Percentiles rank a stretch among this genome's conserved stretches.
Evolutionary conservation across 768 basidiomycete genomes (phyloP).

Genomic region (Xerocomus potaroensis): DNA sequence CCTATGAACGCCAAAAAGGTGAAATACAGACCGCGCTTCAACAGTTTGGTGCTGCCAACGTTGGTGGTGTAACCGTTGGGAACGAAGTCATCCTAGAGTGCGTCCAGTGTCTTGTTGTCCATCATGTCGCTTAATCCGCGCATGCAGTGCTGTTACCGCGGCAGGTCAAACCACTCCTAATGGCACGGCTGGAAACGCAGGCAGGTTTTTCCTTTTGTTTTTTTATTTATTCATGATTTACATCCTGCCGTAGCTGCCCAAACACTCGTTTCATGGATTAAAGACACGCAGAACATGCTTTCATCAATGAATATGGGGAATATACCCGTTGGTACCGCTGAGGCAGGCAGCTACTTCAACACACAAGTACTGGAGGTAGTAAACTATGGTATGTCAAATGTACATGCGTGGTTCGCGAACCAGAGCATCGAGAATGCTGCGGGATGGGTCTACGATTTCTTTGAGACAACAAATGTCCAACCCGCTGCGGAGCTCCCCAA

Average conservation of each 20-base stretch:
- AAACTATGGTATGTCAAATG: conserved; percentile 85
- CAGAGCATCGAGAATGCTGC: conserved; percentile 63
- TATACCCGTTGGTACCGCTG: conserved; percentile 73
- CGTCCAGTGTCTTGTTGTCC: conserved; percentile 14
- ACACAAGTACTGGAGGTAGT: conserved; percentile 55
- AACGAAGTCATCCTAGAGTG: conserved; percentile 88
- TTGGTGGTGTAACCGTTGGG: conserved; percentile 84
- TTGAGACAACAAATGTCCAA: conserved; percentile 58
- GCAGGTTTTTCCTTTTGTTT: conserved; percentile 3
- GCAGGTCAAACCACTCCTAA: conserved; percentile 54
- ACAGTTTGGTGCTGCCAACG: conserved; percentile 71
- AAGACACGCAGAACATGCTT: conserved; percentile 59
- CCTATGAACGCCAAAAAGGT: conserved; percentile 71
- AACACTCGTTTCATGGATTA: conserved; percentile 62
- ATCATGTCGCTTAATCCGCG: conserved; percentile 1
- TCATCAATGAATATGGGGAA: conserved; percentile 52
- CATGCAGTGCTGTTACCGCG: conserved; percentile 52
- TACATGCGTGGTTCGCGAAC: conserved; percentile 94
- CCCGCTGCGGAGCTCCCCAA: conserved; percentile 59
- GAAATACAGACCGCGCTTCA: conserved; percentile 63
- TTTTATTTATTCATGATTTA: background rate
- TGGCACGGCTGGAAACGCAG: conserved; percentile 48
- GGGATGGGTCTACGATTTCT: conserved; percentile 79
- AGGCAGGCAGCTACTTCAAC: conserved; percentile 86
- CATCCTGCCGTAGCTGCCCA: conserved; percentile 42